A percentile compares a stretch with the other conserved stretches of the same genome.
Evolutionary conservation across 179 eudicot species (phyloP).

Genomic region (Beta lomatogona): DNA sequence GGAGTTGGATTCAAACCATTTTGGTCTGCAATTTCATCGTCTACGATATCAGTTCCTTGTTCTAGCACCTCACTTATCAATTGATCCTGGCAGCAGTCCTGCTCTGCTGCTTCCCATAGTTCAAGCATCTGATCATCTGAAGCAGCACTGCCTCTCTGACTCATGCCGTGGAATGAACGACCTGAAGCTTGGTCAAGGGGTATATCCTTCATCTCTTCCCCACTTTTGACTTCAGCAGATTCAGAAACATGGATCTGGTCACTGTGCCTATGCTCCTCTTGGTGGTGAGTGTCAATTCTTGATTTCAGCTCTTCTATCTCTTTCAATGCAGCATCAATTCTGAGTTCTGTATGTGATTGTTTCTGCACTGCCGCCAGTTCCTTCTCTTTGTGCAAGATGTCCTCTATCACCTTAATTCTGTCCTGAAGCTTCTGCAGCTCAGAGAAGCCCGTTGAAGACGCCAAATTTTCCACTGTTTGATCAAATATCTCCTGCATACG

Average conservation of each 20-base stretch:
- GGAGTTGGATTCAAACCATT: slow-evolving; percentile 37
- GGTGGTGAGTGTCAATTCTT: slow-evolving; percentile 30
- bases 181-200: slow-evolving; percentile 78
- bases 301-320: slow-evolving; percentile 56
- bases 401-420: slow-evolving; percentile 68
- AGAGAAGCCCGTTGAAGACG: slow-evolving; percentile 34
- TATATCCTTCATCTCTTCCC: slow-evolving; percentile 77
- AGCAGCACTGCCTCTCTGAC: slow-evolving; percentile 46
- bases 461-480: slow-evolving; percentile 24
- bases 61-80: slow-evolving; percentile 37
- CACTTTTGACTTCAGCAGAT: slow-evolving; percentile 43
- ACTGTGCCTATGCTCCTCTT: slow-evolving; percentile 26
- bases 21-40: slow-evolving; percentile 34
- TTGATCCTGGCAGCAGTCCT: slow-evolving; percentile 32
- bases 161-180: slow-evolving; percentile 33
- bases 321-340: slow-evolving; percentile 40
- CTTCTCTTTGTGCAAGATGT: slow-evolving; percentile 48
- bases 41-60: slow-evolving; percentile 33
- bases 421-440: slow-evolving; percentile 63
- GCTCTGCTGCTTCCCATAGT: slow-evolving; percentile 77
- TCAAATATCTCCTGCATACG: slow-evolving; percentile 20
- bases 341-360: slow-evolving; percentile 31
- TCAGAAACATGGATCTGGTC: slow-evolving; percentile 40
- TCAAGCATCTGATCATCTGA: slow-evolving; percentile 78
- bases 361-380: slow-evolving; percentile 36